Conservation (phyloP, 2,329 filamentous ascomycete genomes). For the Helicocarpus griseus region DNA sequence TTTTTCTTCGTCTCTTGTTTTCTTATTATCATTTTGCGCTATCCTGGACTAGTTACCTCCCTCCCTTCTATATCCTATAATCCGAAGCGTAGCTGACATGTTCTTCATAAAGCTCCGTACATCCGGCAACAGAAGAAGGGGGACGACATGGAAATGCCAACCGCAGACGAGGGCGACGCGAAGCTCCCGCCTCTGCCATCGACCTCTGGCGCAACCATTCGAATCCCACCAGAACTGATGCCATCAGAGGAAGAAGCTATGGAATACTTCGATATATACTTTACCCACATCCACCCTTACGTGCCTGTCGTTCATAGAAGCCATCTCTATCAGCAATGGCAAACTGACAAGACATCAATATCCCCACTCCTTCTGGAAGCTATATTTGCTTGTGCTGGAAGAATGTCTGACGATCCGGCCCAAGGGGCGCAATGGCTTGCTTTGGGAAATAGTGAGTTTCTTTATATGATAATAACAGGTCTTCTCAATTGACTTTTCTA, state of each 20-base stretch:
- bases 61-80: conserved; percentile 6
- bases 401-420: conserved; percentile 71
- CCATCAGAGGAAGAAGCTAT: conserved; percentile 72
- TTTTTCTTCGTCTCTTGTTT: not conserved
- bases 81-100: not conserved
- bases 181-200: conserved; percentile 58
- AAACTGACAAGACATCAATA: conserved; percentile 67
- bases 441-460: conserved; percentile 64
- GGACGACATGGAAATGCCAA: conserved; percentile 44
- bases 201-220: conserved; percentile 64
- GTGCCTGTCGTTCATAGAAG: conserved; percentile 78
- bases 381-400: conserved; percentile 71
- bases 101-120: conserved; percentile 59
- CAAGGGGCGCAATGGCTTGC: conserved; percentile 90
- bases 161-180: conserved; percentile 53
- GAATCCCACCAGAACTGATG: conserved; percentile 90
- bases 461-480: conserved; percentile 2
- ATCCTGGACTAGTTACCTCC: conserved; percentile 6
- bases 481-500: conserved; percentile 11
- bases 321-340: conserved; percentile 84
- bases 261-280: conserved; percentile 84
- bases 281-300: conserved; percentile 83
- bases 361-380: conserved; percentile 84
- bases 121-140: conserved; percentile 55
- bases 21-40: not conserved